Base-by-base conservation (phyloP, 805 yeast genomes). In the Starmerella potacharoeniae region DNA sequence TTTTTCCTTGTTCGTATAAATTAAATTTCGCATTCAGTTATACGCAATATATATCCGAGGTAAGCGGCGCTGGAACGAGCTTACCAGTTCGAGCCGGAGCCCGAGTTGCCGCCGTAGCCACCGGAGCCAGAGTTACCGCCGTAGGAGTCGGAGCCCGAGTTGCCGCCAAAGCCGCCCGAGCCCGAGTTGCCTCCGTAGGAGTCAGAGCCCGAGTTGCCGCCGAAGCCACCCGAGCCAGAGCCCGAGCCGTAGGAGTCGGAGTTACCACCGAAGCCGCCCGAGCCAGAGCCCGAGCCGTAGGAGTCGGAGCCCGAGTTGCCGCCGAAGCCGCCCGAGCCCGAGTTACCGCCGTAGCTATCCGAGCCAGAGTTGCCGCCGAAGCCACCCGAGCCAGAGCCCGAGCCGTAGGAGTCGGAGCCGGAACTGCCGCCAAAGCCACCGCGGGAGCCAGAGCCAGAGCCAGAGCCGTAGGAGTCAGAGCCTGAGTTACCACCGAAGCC, bases 91-190 rank as follows among this genome's bases (percentile, higher is more conserved):
- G 68, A 66, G 46, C 71, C 42, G n/a, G 29, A 17, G 51, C 10
- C 35, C 7, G 33, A 29, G 35, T n/a, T 30, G 9, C 70, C 66
- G 62, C 71, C 66, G 37, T 70, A 66, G 34, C 68, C 65, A 39
- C 71, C 72, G 55, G 54, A 51, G 60, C 58, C 56, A 55, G 66
- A 65, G 62, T 55, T 60, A 58, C 41, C 29, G 33, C 61, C 62
- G 58, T 51, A 59, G 16, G 58, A 50, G 53, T 55, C 37, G 3
- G 42, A 35, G 43, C 45, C 30, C 37, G 44, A 35, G 49, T 44
- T 51, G 33, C 49, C 46, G 31, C 46, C 40, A 28, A 22, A 34
- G 22, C 47, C 50, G 16, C 49, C 55, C 34, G 30, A 31, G 51
- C 51, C 72, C 33, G 35, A 14, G 22, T n/a, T 43, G 13, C 22